Percentiles rank a stretch among this genome's conserved stretches.
Conservation (phyloP, 2,329 filamentous ascomycete genomes). For the Chaetothyriales sp. region DNA sequence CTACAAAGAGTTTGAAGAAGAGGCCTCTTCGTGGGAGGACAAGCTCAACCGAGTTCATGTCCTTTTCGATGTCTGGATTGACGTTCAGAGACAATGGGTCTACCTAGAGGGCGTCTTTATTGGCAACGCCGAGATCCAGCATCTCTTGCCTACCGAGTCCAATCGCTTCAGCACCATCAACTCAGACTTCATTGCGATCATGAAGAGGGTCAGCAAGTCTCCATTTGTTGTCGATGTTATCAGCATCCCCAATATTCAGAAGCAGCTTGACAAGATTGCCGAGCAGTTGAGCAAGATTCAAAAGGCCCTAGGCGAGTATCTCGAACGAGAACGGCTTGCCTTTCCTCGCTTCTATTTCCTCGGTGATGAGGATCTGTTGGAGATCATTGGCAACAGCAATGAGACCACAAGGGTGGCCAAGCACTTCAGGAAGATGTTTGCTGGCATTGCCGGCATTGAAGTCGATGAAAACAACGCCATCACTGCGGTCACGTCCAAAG, state of each 20-base stretch:
- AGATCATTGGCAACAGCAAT: conserved; percentile 99
- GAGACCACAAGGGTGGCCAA: conserved; percentile 92
- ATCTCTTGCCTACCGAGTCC: conserved; percentile 88
- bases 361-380: conserved; percentile 90
- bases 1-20: conserved; percentile 98
- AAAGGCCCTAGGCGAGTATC: conserved; percentile 93
- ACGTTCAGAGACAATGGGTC: conserved; percentile 99
- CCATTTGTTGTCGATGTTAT: conserved; percentile 92
- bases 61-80: conserved; percentile 98
- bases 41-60: conserved; percentile 95
- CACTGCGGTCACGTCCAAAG: conserved; percentile 83
- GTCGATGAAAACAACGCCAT: conserved; percentile 88
- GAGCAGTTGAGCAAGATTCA: conserved; percentile 98
- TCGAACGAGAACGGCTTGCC: conserved; percentile 91
- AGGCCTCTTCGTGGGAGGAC: conserved; percentile 92
- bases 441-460: conserved; percentile 74
- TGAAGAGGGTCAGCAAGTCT: conserved; percentile 98
- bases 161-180: conserved; percentile 98
- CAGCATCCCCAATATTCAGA: conserved; percentile 88
- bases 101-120: conserved; percentile 98
- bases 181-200: conserved; percentile 93
- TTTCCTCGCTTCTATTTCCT: conserved; percentile 99
- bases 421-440: conserved; percentile 99
- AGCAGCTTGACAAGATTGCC: conserved; percentile 86
- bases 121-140: conserved; percentile 96